Conservation (phyloP, 305 asterid species). For the Fraxinus velutina region DNA sequence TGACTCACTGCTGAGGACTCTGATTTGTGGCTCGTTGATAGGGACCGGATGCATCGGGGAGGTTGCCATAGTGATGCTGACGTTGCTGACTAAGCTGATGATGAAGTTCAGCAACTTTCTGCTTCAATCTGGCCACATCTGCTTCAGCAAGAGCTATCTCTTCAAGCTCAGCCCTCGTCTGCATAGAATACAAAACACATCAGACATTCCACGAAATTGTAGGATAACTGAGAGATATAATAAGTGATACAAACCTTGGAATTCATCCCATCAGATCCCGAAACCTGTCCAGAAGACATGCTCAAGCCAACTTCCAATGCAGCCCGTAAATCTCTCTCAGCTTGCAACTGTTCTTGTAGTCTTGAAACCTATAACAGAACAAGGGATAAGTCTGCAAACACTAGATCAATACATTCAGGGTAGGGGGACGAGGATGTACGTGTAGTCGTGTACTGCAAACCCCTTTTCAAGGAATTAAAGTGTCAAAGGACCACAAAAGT, state of each 20-base stretch:
- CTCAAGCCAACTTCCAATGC: conserved; percentile 94
- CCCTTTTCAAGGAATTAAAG: not conserved
- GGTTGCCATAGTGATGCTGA: conserved; percentile 76
- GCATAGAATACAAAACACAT: conserved; percentile 27
- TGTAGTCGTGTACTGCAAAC: not conserved
- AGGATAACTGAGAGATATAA: conserved; percentile 23
- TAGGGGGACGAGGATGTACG: not conserved
- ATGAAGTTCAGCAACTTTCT: conserved; percentile 91
- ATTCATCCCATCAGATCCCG: conserved; percentile 84
- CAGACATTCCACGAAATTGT: conserved; percentile 18
- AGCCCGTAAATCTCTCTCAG: conserved; percentile 93
- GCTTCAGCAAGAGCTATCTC: conserved; percentile 99
- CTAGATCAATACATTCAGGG: conserved; percentile 6
- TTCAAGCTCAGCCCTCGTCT: conserved; percentile 97
- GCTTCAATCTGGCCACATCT: conserved; percentile 88
- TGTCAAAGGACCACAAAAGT: not conserved
- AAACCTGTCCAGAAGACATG: conserved; percentile 83
- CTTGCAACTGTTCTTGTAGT: conserved; percentile 97
- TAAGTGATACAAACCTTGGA: conserved; percentile 59
- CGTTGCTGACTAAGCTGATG: conserved; percentile 93
- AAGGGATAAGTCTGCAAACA: conserved; percentile 3
- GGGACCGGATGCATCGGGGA: conserved; percentile 59
- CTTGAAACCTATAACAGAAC: conserved; percentile 62
- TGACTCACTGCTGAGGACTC: conserved; percentile 63
- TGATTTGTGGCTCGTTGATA: conserved; percentile 54